Evolutionary conservation across 108 stramenopile species (phyloP), one percentile per base, ranked within the genome.

Genomic region (Cyclotella sp.): DNA sequence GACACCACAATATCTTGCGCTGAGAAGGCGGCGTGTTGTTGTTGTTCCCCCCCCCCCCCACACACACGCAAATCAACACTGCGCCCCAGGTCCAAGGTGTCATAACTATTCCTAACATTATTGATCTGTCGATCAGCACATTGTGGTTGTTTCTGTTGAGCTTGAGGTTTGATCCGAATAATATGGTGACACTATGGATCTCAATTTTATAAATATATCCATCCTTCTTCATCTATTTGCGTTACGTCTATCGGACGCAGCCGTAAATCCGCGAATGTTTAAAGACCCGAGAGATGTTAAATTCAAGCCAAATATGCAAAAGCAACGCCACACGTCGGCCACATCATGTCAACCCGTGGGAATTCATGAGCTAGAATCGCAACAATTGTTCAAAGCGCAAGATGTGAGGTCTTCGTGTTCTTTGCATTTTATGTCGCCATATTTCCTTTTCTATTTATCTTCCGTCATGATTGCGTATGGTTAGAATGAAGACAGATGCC

Each of bases 401-500:
- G 49, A 44, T 16, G 67, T 68, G 30, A 68, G 67, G n/a, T 63
- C 13, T 19, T 14, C 13, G 3, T 63, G 34, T 18, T 28, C 19
- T 45, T 2, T 26, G 22, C 24, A 30, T 29, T 8, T 19, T 62
- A 42, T 62, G 12, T n/a, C 18, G 61, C 8, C 39, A 62, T 14
- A 65, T 27, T 47, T 18, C 1, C 24, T 21, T 49, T 10, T n/a
- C 9, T 2, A 22, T 41, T 65, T 34, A n/a, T 16, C 14, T 46
- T 0, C 1, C 45, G 0, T 19, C 62, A 39, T 3, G 40, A 0
- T 63, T 65, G 0, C 19, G 18, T 51, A 11, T 51, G 43, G 13
- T 52, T 14, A 68, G 67, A 68, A 68, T 7, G 79, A 76, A 63
- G 79, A 81, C 29, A 24, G 42, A 42, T 81, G 76, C 64, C 68